phyloP scores from a whole-genome alignment of 2,329 filamentous ascomycete genomes.

The Magnaporthiopsis poae region DNA sequence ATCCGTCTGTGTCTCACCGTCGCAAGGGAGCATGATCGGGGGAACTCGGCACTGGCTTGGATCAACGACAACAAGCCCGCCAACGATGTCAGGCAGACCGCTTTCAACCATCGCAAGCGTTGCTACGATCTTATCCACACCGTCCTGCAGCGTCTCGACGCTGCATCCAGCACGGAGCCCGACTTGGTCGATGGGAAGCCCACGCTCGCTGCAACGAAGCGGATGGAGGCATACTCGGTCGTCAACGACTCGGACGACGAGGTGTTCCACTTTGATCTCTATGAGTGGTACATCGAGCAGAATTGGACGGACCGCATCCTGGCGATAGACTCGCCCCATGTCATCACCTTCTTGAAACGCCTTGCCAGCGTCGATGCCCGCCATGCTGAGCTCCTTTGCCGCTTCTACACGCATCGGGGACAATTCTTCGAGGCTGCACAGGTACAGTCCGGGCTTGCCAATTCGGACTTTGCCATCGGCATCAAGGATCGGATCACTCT shows the following conservation, averaged over 20 bases:
- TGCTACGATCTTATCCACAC: slow-evolving; percentile 84
- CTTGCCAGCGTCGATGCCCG: slow-evolving; percentile 61
- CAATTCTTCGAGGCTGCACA: slow-evolving; percentile 78
- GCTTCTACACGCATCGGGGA: slow-evolving; percentile 77
- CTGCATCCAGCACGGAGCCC: slow-evolving; percentile 56
- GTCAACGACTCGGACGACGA: slow-evolving; percentile 83
- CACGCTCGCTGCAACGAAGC: slow-evolving; percentile 66
- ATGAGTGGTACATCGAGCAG: slow-evolving; percentile 88
- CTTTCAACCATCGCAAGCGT: slow-evolving; percentile 60
- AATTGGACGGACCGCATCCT: slow-evolving; percentile 79
- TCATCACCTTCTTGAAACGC: slow-evolving; percentile 74
- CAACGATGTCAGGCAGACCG: slow-evolving; percentile 57
- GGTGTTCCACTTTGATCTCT: slow-evolving; percentile 91
- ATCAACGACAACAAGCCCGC: slow-evolving; percentile 70
- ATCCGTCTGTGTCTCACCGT: slow-evolving; percentile 79
- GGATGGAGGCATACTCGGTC: slow-evolving; percentile 79
- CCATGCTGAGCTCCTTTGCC: slow-evolving; percentile 85
- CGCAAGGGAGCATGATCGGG: slow-evolving; percentile 74
- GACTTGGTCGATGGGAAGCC: slow-evolving; percentile 68
- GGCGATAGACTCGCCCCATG: slow-evolving; percentile 72
- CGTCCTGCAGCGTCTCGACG: slow-evolving; percentile 70
- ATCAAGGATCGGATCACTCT: slow-evolving; percentile 82
- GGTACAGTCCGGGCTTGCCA: slow-evolving; percentile 74
- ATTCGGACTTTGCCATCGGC: slow-evolving; percentile 69
- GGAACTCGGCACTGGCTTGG: slow-evolving; percentile 77